phyloP scores from a whole-genome alignment of 768 basidiomycete species.

The Termitomyces sp. region DNA sequence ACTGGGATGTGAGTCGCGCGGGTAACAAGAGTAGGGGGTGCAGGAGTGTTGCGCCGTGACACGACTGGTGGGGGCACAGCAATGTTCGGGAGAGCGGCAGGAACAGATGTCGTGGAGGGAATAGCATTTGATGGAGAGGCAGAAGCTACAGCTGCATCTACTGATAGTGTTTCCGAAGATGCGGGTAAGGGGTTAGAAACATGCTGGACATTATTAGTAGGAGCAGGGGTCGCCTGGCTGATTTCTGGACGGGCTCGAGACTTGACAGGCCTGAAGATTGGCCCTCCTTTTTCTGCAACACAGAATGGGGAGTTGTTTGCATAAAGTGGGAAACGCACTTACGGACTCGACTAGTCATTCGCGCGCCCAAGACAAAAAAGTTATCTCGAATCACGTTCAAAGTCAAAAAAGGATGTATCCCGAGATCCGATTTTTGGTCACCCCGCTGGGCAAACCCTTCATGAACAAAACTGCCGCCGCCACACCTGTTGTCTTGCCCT shows the following conservation, averaged over 20 bases:
- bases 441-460: constrained; percentile 6
- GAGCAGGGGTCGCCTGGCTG: constrained; percentile 22
- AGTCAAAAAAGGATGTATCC: constrained; percentile 1
- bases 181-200: background rate
- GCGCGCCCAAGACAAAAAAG: background rate
- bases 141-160: background rate
- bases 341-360: constrained; percentile 60
- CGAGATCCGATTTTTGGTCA: constrained; percentile 8
- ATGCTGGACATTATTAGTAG: background rate
- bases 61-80: constrained; percentile 1
- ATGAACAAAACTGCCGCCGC: constrained; percentile 12
- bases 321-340: constrained; percentile 28
- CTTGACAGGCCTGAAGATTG: constrained; percentile 68
- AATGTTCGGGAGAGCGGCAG: background rate
- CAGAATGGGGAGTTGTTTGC: constrained; percentile 6
- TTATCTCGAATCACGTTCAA: background rate
- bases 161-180: background rate
- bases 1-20: constrained; percentile 3
- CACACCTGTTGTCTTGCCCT: constrained; percentile 38
- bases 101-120: background rate
- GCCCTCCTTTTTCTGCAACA: constrained; percentile 60
- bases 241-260: constrained; percentile 39
- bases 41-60: constrained; percentile 8
- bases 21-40: constrained; percentile 8
- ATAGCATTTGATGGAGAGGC: background rate